Conservation (phyloP, 768 basidiomycete species). For the Termitomyces sp. region DNA sequence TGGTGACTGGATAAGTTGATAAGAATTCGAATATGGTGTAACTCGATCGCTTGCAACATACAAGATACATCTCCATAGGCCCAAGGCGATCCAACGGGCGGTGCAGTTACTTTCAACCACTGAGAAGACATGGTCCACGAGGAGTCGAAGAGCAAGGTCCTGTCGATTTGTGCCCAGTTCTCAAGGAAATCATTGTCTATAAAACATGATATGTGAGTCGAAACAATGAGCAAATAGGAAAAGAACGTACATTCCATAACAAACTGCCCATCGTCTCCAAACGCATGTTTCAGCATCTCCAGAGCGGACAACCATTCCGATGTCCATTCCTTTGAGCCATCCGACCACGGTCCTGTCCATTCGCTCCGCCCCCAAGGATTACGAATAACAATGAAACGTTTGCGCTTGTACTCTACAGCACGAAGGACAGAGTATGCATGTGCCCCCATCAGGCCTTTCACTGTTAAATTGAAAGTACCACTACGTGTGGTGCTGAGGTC, state of each 20-base stretch:
- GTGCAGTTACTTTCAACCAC: constrained; percentile 33
- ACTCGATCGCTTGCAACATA: constrained; percentile 6
- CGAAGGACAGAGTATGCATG: constrained; percentile 52
- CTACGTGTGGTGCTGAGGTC: constrained; percentile 26
- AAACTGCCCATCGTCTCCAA: constrained; percentile 52
- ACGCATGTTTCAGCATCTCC: constrained; percentile 38
- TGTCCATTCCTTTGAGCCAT: constrained; percentile 58
- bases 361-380: constrained; percentile 52
- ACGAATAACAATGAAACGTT: constrained; percentile 48
- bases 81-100: constrained; percentile 29
- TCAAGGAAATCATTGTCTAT: constrained; percentile 34
- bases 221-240: background rate
- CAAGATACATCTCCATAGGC: constrained; percentile 40
- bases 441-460: constrained; percentile 35
- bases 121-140: constrained; percentile 38
- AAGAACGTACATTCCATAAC: constrained; percentile 46
- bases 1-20: constrained; percentile 24
- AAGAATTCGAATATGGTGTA: background rate
- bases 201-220: background rate
- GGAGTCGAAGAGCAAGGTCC: constrained; percentile 35
- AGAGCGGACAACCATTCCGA: constrained; percentile 44
- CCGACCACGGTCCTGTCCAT: constrained; percentile 53
- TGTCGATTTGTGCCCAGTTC: constrained; percentile 35
- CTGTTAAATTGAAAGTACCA: constrained; percentile 18
- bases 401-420: constrained; percentile 43